Evolutionary conservation across 2,329 filamentous ascomycete genomes (phyloP).

Genomic region (Plectosphaerella sp.): DNA sequence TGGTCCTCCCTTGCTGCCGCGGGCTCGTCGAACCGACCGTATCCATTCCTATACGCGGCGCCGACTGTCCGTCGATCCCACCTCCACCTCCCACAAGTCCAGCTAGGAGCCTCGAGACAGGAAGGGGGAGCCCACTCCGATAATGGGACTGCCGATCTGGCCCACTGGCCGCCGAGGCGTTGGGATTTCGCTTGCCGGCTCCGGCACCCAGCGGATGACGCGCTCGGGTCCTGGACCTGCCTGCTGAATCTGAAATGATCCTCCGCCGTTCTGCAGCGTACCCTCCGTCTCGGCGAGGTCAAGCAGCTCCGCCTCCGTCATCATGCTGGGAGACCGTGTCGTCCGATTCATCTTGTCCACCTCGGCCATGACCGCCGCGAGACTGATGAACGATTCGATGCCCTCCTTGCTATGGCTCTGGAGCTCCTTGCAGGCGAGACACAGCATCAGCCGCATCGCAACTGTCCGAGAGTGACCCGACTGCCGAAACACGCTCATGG

Average conservation of each 20-base stretch:
- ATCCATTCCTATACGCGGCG: too few species aligned
- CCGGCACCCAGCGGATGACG: slow-evolving; percentile 52
- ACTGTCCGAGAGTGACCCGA: slow-evolving; percentile 29
- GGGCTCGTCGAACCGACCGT: too few species aligned
- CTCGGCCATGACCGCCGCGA: slow-evolving; percentile 63
- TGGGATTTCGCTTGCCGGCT: slow-evolving; percentile 35
- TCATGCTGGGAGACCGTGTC: slow-evolving; percentile 21
- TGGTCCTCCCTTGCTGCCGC: too few species aligned
- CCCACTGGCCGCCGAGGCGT: slow-evolving; percentile 48
- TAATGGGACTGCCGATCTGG: slow-evolving; percentile 65
- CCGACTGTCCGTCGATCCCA: not conserved
- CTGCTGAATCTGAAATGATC: slow-evolving; percentile 70
- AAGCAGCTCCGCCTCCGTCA: slow-evolving; percentile 65
- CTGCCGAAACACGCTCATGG: slow-evolving; percentile 4
- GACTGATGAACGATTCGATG: slow-evolving; percentile 63
- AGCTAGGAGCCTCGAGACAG: slow-evolving; percentile 9
- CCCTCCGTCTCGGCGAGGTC: slow-evolving; percentile 90
- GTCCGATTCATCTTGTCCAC: slow-evolving; percentile 18
- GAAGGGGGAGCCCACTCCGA: slow-evolving; percentile 31
- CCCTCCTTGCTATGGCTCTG: slow-evolving; percentile 31
- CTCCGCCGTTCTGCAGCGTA: slow-evolving; percentile 79
- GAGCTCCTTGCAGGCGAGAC: slow-evolving; percentile 69
- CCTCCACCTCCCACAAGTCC: slow-evolving; percentile 1
- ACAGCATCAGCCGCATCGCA: slow-evolving; percentile 68
- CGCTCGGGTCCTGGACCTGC: slow-evolving; percentile 33